phyloP scores from a whole-genome alignment of 306 rosid species.

The Benincasa hispida region DNA sequence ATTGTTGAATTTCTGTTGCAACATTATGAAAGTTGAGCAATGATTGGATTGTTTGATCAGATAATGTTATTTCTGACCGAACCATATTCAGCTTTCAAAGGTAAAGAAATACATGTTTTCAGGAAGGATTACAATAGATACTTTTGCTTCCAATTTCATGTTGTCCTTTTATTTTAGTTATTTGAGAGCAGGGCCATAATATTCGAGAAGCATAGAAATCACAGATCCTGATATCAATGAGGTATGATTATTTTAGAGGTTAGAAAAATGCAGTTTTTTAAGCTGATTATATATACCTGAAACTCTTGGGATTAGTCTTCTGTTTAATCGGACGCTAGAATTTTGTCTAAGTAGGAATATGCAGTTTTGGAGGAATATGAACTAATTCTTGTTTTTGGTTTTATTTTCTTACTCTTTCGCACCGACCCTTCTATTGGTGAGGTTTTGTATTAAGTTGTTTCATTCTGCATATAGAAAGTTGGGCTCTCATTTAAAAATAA shows the following conservation, averaged over 20 bases:
- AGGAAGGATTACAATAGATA: not conserved
- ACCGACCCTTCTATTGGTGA: not conserved
- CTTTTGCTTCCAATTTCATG: slow-evolving; percentile 6
- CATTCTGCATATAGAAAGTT: not conserved
- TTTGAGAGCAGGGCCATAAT: not conserved
- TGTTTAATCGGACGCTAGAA: not conserved
- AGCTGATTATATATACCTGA: not conserved
- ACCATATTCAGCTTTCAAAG: not conserved
- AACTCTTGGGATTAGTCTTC: not conserved
- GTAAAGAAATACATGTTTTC: not conserved
- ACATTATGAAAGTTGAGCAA: not conserved
- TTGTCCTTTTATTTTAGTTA: not conserved
- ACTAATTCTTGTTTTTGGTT: not conserved
- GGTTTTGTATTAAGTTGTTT: not conserved
- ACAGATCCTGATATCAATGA: not conserved
- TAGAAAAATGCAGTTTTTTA: not conserved
- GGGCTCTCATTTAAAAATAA: not conserved
- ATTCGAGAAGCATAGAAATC: not conserved
- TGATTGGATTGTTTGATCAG: not conserved
- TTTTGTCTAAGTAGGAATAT: not conserved
- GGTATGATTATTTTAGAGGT: not conserved
- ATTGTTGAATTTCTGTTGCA: not conserved
- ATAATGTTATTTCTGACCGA: not conserved
- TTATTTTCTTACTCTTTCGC: not conserved
- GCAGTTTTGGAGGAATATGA: not conserved